phyloP scores from a whole-genome alignment of 2,329 filamentous ascomycete genomes.

The Dactylellina leptospora region DNA sequence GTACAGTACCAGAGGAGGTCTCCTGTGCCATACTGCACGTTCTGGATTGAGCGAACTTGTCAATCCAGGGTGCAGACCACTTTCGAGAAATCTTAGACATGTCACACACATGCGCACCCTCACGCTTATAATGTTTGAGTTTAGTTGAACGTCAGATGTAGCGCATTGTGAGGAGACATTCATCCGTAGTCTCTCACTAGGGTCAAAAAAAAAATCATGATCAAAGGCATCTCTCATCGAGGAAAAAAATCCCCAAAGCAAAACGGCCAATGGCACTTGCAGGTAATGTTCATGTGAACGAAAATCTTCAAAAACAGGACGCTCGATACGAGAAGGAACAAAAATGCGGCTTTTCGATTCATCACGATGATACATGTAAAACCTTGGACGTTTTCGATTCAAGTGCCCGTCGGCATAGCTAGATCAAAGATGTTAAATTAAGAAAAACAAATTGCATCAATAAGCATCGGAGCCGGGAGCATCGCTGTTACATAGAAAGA shows the following conservation, averaged over 20 bases:
- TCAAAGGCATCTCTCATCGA: not conserved
- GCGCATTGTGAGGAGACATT: conserved; percentile 17
- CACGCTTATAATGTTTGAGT: conserved; percentile 34
- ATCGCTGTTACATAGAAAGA: not conserved
- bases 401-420: conserved; percentile 4
- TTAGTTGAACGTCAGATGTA: conserved; percentile 44
- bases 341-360: too few species aligned
- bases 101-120: conserved; percentile 14
- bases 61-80: conserved; percentile 20
- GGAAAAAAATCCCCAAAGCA: not conserved
- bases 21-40: too few species aligned
- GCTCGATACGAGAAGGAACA: too few species aligned
- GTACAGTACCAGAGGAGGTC: too few species aligned
- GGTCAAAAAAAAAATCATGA: not conserved
- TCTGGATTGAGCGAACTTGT: too few species aligned
- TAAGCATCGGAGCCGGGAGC: not conserved
- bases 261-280: conserved; percentile 23
- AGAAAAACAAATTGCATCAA: too few species aligned
- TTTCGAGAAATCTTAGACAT: conserved; percentile 34
- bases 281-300: conserved; percentile 36
- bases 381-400: too few species aligned
- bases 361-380: too few species aligned
- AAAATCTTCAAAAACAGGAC: not conserved
- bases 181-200: conserved; percentile 7
- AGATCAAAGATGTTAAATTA: not conserved